phyloP scores from a whole-genome alignment of 192 early-diverging fungal genomes.

The Diversispora epigaea region DNA sequence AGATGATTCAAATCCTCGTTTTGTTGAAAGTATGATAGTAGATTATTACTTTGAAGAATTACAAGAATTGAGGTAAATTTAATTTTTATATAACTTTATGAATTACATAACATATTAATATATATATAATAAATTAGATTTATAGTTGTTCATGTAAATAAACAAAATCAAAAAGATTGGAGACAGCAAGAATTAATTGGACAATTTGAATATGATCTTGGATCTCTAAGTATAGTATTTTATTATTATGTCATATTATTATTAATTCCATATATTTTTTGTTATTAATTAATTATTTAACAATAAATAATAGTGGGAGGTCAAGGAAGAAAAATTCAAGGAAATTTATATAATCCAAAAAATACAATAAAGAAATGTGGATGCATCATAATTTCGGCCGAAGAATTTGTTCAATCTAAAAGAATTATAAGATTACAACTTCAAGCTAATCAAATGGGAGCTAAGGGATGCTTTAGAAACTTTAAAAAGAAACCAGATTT shows the following conservation, averaged over 20 bases:
- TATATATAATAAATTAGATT: slow-evolving; percentile 29
- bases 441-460: slow-evolving; percentile 38
- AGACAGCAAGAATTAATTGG: slow-evolving; percentile 7
- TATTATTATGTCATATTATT: slow-evolving; percentile 27
- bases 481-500: slow-evolving; percentile 38
- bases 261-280: slow-evolving; percentile 36
- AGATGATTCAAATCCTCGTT: slow-evolving; percentile 49
- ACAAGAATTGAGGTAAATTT: slow-evolving; percentile 21
- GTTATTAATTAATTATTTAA: slow-evolving; percentile 15
- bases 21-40: slow-evolving; percentile 40
- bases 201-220: slow-evolving; percentile 44
- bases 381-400: slow-evolving; percentile 43
- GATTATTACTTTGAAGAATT: slow-evolving; percentile 45
- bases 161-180: slow-evolving; percentile 41
- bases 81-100: neutral
- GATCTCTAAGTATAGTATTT: slow-evolving; percentile 38
- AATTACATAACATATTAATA: neutral
- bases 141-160: slow-evolving; percentile 44
- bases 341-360: slow-evolving; percentile 16
- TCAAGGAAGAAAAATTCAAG: neutral
- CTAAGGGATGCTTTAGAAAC: slow-evolving; percentile 23
- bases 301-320: slow-evolving; percentile 36
- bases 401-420: slow-evolving; percentile 38
- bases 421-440: slow-evolving; percentile 37
- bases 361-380: slow-evolving; percentile 41